Evolutionary conservation across 805 yeast species (phyloP), one percentile per base, ranked within the genome.

Genomic region (Pichia rugopelliculosa): DNA sequence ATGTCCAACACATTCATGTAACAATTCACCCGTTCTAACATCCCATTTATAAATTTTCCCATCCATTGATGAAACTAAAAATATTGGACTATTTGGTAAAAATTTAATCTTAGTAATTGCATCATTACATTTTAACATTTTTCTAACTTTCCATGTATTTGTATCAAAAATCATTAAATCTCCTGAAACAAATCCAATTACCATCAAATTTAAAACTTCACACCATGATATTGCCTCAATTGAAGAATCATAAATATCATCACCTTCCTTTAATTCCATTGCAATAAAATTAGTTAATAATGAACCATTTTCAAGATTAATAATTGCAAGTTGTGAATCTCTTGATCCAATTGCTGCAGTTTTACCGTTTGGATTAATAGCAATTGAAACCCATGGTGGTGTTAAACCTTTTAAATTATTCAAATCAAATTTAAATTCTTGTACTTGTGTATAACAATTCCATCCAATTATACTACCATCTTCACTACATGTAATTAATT

Each of bases 101-200:
- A 91, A 91, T 56, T 74, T 68, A 38, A 91, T 69, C 64, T 83
- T 84, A 10, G 99, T 93, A 39, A 89, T 77, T 4, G 97, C 84
- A 56, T 89, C 97, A n/a, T 76, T 81, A 39, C 84, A 68, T 53
- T 75, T 74, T 52, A 89, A 69, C 33, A 80, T 71, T 55, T 78
- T 80, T 66, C 99, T 80, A 45, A 87, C 74, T 62, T 85, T 79
- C 97, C 98, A 91, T 36, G 89, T 82, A 47, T 77, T 77, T 6
- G 90, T 74, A 61, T 91, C 97, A 59, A 83, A 88, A 46, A 93
- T 70, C 48, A 83, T 69, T n/a, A 93, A 73, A 51, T 82, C 85
- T 39, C 99, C 99, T 26, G 86, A 80, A 21, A 93, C 98, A 54
- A 87, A 72, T 7, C 99, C 99, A 10, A 84, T 76, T 2, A 96